Evolutionary conservation across 2,329 filamentous ascomycete genomes (phyloP), one percentile per base, ranked within the genome.

Genomic region (Colletotrichum theobromicola): DNA sequence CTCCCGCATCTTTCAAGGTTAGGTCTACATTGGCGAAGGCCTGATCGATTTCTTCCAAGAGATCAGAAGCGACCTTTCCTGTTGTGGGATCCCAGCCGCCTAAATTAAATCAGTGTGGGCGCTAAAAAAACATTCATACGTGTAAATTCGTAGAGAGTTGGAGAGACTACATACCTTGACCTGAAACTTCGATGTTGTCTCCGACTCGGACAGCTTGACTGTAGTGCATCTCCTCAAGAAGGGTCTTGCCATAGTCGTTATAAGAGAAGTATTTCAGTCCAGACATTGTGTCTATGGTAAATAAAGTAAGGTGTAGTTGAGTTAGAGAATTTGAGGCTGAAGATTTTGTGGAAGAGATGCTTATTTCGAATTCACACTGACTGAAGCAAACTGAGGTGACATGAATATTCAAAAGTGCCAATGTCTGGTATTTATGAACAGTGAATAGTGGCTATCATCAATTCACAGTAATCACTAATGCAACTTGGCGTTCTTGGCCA

Each of bases 1-100:
- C 87, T 7, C 88, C 88, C 1, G 87, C 87, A 21, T 83, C 69
- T 35, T 82, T 83, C 7, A 90, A 78, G 10, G 77, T 79, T 3
- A 83, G 75, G 2, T 90, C 86, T 6, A 90, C 85, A 63, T 89
- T 90, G 1, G 77, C 78, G 77, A 90, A 90, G 1, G 87, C 85
- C 74, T 84, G 82, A 62, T 84, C 83, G 62, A 86, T 84, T 61
- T 87, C 80, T 0, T 77, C 78, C 58, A 80, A 80, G 64, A 84
- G 80, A 18, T 83, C 81, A 6, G 37, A 76, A n/a, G 77, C 30
- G 53, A 86, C 26, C 7, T 76, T 58, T 7, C 71, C 74, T 1
- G 74, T 77, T 13, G 55, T 50, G 6, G 61, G 64, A 16, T 77
- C 74, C 76, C 70, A 76, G n/a, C 28, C 70, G 35, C 65, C 73